A percentile compares a stretch with the other conserved stretches of the same genome.
These are phyloP conservation scores for Adansonia grandidieri DNA, from an alignment of 441 rosid species.

Conservation along the genomic window DNA sequence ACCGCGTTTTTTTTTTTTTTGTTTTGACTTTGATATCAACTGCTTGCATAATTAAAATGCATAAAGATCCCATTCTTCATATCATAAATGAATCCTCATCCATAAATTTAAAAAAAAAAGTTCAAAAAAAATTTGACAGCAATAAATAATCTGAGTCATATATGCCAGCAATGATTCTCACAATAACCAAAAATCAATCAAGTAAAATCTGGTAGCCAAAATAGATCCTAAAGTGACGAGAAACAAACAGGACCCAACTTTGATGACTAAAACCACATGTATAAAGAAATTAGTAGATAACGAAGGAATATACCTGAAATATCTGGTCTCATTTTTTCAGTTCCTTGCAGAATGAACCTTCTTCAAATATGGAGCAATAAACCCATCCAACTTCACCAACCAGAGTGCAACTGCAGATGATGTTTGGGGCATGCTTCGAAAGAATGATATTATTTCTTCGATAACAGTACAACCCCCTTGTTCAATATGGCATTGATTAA, in stretches of 20 bases:
- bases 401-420: conserved; percentile 93
- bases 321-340: conserved; percentile 35
- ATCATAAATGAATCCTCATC: background rate
- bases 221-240: background rate
- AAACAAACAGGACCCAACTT: background rate
- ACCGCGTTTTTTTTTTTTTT: background rate
- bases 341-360: conserved; percentile 38
- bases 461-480: conserved; percentile 41
- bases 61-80: background rate
- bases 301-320: conserved; percentile 43
- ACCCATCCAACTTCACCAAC: conserved; percentile 84
- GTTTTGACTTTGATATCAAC: background rate
- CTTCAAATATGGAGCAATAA: conserved; percentile 61
- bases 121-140: background rate
- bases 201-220: background rate
- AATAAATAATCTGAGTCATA: background rate
- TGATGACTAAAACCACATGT: background rate
- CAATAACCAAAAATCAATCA: background rate
- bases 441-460: conserved; percentile 65
- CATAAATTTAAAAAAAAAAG: background rate
- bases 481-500: conserved; percentile 47
- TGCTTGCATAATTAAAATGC: background rate
- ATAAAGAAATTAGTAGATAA: background rate
- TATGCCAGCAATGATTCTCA: background rate
- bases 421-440: conserved; percentile 80